Percentiles rank a stretch among this genome's conserved stretches.
These are phyloP conservation scores for Dimocarpus longan DNA, from an alignment of 345 rosid genomes.

Conservation along the genomic window DNA sequence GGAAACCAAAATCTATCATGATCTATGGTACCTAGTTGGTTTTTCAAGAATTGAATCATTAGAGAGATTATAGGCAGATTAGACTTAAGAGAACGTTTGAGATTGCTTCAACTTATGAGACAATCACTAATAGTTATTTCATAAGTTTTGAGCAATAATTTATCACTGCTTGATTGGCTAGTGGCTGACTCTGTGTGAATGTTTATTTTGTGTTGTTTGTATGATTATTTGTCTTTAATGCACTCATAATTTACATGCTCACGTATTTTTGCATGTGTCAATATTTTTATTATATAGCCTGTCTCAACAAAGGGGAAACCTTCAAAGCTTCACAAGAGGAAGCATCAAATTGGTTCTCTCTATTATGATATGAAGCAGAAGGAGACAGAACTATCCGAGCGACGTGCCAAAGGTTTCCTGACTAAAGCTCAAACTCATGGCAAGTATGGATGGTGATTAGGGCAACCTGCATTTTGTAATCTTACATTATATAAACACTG, in stretches of 20 bases:
- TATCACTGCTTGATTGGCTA: not conserved
- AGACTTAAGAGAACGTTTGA: not conserved
- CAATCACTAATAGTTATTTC: too few species aligned
- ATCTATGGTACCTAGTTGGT: not conserved
- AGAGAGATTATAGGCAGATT: not conserved
- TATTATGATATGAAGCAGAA: conserved; percentile 85
- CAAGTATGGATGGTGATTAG: conserved; percentile 85
- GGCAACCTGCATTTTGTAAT: not conserved
- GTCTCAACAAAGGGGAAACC: conserved; percentile 85
- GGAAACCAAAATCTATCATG: not conserved
- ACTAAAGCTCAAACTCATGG: conserved; percentile 93
- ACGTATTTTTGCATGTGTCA: not conserved
- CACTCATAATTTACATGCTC: not conserved
- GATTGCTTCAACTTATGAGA: too few species aligned
- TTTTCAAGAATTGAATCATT: not conserved
- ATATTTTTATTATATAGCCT: conserved; percentile 50
- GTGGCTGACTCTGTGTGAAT: not conserved
- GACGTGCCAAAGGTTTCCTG: conserved; percentile 80
- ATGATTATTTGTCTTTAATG: not conserved
- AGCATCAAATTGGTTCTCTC: conserved; percentile 89
- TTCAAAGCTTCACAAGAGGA: conserved; percentile 92
- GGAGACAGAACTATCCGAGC: conserved; percentile 77
- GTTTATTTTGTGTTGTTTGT: not conserved
- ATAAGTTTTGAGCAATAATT: not conserved
- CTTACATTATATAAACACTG: not conserved